Evolutionary conservation across 352 stramenopile genomes (phyloP).

Genomic region (Phytopythium delawarense): DNA sequence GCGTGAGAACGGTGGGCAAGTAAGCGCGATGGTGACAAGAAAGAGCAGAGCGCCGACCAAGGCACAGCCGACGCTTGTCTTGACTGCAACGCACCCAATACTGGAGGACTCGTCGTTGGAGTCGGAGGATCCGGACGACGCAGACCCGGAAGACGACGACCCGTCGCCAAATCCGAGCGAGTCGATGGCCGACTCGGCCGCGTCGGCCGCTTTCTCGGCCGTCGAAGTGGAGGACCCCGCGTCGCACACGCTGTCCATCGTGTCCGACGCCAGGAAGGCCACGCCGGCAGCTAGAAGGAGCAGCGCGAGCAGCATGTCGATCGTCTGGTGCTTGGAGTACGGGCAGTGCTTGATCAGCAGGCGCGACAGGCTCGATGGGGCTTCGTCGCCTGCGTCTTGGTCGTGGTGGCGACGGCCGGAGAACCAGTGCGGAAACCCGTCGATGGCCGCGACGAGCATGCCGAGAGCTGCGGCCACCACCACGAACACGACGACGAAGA

Average conservation of each 20-base stretch:
- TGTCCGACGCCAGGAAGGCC: conserved; percentile 6
- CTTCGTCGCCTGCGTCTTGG: not conserved
- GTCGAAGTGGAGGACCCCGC: not conserved
- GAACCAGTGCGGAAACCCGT: not conserved
- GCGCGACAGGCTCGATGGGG: not conserved
- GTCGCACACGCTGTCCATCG: conserved; percentile 2
- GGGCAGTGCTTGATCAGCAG: conserved; percentile 3
- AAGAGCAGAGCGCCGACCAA: conserved; percentile 14
- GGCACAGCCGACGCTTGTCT: conserved; percentile 9
- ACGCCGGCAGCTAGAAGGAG: conserved; percentile 1
- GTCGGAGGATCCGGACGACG: not conserved
- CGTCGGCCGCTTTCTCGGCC: not conserved
- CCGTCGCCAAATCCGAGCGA: conserved; percentile 6
- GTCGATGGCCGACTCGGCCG: conserved; percentile 5
- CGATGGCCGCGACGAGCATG: conserved; percentile 1
- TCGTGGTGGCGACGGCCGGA: not conserved
- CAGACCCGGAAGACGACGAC: not conserved
- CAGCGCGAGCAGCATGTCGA: conserved; percentile 2
- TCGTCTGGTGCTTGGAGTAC: conserved; percentile 5
- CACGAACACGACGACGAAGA: conserved; percentile 5
- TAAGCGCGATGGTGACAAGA: conserved; percentile 17
- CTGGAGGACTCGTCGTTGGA: not conserved
- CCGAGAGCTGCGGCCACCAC: not conserved
- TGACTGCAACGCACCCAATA: not conserved
- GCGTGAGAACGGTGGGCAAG: conserved; percentile 7